Base-by-base conservation (phyloP, 1,139 yeast species). In the Lipomyces yarrowii region DNA sequence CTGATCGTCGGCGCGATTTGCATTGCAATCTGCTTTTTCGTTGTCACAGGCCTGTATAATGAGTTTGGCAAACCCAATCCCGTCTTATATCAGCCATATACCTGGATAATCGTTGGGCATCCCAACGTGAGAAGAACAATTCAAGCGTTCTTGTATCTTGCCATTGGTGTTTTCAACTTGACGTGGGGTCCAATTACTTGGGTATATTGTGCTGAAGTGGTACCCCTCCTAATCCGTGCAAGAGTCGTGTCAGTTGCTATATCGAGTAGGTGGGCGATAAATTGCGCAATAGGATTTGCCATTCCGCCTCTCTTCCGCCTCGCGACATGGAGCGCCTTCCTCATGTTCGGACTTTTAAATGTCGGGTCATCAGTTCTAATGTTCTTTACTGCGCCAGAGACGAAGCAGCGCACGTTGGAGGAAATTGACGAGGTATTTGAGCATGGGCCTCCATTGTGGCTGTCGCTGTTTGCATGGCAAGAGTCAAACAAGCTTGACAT, bases 141-240 rank as follows among this genome's bases (percentile, higher is more conserved):
- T 32, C 62, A 62, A 32, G 69, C 69, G 4, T 56, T 60, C 48
- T 18, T 61, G 8, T 67, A 67, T 54, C 67, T 67, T 32, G 58
- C 67, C 30, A 69, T 67, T n/a, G 62, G 35, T n/a, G 21, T 62
- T 2, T 61, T 58, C 33, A 62, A 62, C n/a, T 3, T 60, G 2
- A 84, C 89, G 65, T 92, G 97, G 96, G 98, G 97, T 11, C 97
- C 97, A 2, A 87, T 92, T 67, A 96, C 97, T 5, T 91, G 97
- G 37, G 10, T 33, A 11, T 33, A 33, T 33, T 8, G 37, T 3
- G 4, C 37, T 11, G 37, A 33, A 33, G 92, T 92, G 62, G 84
- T 92, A 66, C 97, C 97, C 0, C 84, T 90, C 69, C 82, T 88
- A 32, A 91, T 91, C 11, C 84, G 97, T 69, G 91, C 96, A 6